Conservation (phyloP, 768 basidiomycete genomes). For the Galerina marginata region DNA sequence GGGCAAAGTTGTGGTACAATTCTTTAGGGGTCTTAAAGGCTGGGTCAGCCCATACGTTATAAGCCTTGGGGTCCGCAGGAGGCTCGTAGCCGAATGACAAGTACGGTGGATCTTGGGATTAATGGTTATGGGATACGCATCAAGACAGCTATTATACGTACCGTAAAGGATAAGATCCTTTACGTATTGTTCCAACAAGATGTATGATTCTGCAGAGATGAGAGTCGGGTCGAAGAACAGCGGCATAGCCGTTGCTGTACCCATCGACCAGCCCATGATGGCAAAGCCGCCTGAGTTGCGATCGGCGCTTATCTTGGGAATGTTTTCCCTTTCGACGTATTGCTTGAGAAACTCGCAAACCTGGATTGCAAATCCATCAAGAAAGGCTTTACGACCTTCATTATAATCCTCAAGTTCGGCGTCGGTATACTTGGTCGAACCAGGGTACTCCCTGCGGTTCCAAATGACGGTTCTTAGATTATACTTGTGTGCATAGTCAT, state of each 20-base stretch:
- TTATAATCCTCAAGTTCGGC: slow-evolving; percentile 36
- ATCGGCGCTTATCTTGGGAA: slow-evolving; percentile 32
- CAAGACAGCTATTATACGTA: slow-evolving; percentile 16
- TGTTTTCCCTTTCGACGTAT: slow-evolving; percentile 30
- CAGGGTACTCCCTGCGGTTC: slow-evolving; percentile 40
- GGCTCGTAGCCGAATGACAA: slow-evolving; percentile 32
- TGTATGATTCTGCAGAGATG: slow-evolving; percentile 26
- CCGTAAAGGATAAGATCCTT: slow-evolving; percentile 39
- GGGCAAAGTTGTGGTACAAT: slow-evolving; percentile 26
- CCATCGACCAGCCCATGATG: slow-evolving; percentile 46
- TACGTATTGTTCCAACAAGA: slow-evolving; percentile 34
- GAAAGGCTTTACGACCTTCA: slow-evolving; percentile 28
- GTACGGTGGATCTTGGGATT: slow-evolving; percentile 35
- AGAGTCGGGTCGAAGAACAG: slow-evolving; percentile 32
- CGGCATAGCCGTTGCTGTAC: slow-evolving; percentile 31
- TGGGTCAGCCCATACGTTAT: slow-evolving; percentile 28
- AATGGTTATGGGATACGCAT: not conserved
- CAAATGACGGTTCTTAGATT: slow-evolving; percentile 34
- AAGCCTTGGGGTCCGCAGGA: slow-evolving; percentile 23
- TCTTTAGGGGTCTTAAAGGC: slow-evolving; percentile 28
- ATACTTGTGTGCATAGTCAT: slow-evolving; percentile 22
- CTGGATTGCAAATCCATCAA: slow-evolving; percentile 32
- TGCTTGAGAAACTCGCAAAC: slow-evolving; percentile 34
- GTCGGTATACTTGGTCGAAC: slow-evolving; percentile 37
- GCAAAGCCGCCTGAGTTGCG: slow-evolving; percentile 39